These are phyloP conservation scores for Eucalyptus regnans DNA, from an alignment of 345 rosid genomes.

Conservation along the genomic window DNA sequence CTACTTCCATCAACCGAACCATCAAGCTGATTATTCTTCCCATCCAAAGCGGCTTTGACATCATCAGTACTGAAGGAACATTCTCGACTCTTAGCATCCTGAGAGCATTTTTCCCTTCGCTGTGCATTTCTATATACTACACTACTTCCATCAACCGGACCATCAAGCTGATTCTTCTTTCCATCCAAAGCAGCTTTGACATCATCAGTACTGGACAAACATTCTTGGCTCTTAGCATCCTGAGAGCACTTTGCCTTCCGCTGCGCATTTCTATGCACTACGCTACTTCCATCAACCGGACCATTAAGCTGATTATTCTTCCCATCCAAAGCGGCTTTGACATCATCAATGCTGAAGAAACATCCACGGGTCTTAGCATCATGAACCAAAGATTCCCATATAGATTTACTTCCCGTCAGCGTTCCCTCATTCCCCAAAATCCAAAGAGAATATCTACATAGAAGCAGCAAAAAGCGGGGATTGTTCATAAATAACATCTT, in stretches of 20 bases:
- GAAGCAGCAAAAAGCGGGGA: background rate
- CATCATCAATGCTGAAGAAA: slow-evolving; percentile 2
- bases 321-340: background rate
- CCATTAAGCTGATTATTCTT: background rate
- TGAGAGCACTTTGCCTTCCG: background rate
- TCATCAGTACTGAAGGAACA: background rate
- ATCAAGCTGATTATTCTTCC: background rate
- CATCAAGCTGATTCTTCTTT: background rate
- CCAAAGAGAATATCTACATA: slow-evolving; percentile 16
- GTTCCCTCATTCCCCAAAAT: slow-evolving; percentile 9
- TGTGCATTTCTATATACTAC: too few relatives aligned
- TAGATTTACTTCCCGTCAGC: background rate
- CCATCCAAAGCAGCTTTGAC: background rate
- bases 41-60: background rate
- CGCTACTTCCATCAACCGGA: background rate
- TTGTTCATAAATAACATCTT: background rate
- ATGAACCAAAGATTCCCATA: slow-evolving; percentile 1
- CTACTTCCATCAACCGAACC: background rate
- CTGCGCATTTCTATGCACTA: background rate
- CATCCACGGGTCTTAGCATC: slow-evolving; percentile 10
- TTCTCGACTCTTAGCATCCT: background rate
- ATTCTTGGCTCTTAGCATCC: background rate
- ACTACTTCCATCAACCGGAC: background rate
- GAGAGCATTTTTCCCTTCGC: background rate
- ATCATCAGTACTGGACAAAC: background rate